A percentile compares a stretch with the other conserved stretches of the same genome.
phyloP scores from a whole-genome alignment of 192 early-diverging fungal genomes.

The Oehlia diaphana region DNA sequence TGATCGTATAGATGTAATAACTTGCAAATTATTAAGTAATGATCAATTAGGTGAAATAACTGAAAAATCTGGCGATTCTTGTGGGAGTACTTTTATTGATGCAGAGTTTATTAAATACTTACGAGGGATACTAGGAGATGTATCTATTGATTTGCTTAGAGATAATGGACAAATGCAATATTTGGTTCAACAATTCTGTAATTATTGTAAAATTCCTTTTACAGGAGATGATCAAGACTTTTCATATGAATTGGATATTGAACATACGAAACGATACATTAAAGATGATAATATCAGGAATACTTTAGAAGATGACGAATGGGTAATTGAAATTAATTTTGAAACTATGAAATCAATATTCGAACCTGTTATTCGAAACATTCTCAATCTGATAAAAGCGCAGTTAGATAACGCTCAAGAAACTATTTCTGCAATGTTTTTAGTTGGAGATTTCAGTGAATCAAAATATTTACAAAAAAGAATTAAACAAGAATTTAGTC shows the following conservation, averaged over 20 bases:
- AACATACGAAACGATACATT: neutral
- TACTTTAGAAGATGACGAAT: slow-evolving; percentile 43
- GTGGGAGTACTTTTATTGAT: too few relatives aligned
- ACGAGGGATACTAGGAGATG: neutral
- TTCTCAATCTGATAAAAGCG: slow-evolving; percentile 37
- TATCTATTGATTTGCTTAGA: neutral
- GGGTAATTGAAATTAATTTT: slow-evolving; percentile 46
- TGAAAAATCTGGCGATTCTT: too few relatives aligned
- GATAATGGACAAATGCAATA: neutral
- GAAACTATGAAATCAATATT: slow-evolving; percentile 41
- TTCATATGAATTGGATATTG: neutral
- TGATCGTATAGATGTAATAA: too few relatives aligned
- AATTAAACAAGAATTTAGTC: slow-evolving; percentile 36
- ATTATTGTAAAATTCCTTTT: neutral
- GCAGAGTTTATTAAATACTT: neutral
- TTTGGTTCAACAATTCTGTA: neutral
- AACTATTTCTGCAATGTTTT: slow-evolving; percentile 35
- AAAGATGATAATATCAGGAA: slow-evolving; percentile 11
- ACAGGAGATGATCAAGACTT: neutral
- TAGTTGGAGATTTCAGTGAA: slow-evolving; percentile 43
- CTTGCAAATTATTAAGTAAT: too few relatives aligned
- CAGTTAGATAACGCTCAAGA: slow-evolving; percentile 31
- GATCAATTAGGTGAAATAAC: too few relatives aligned
- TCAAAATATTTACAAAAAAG: slow-evolving; percentile 36
- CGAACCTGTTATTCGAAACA: slow-evolving; percentile 33